phyloP scores from a whole-genome alignment of 2,329 filamentous ascomycete species.

The Pseudogymnoascus sp. region DNA sequence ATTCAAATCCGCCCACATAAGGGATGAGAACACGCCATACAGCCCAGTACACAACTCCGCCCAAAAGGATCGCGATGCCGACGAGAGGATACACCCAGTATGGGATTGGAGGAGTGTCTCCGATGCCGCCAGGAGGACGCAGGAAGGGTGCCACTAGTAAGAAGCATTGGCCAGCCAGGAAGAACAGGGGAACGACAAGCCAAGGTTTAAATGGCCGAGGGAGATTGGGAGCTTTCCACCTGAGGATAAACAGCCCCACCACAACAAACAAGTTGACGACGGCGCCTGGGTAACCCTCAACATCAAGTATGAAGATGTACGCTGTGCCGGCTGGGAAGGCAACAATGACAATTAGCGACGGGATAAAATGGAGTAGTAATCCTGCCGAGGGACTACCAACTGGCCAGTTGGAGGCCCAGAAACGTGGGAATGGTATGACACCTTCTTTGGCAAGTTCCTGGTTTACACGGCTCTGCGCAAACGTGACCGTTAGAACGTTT shows the following conservation, averaged over 20 bases:
- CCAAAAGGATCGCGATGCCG: conserved; percentile 33
- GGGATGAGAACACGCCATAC: conserved; percentile 24
- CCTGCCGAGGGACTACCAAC: conserved; percentile 23
- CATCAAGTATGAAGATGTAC: conserved; percentile 31
- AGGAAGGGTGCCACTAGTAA: conserved; percentile 37
- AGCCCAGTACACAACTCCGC: conserved; percentile 32
- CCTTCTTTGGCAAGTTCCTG: conserved; percentile 42
- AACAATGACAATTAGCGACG: conserved; percentile 49
- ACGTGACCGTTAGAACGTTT: conserved; percentile 42
- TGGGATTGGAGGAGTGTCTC: conserved; percentile 33
- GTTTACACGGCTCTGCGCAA: conserved; percentile 39
- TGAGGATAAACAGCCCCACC: conserved; percentile 28
- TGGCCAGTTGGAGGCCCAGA: conserved; percentile 26
- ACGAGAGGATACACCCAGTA: conserved; percentile 39
- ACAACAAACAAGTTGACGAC: conserved; percentile 30
- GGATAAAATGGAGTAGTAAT: conserved; percentile 51
- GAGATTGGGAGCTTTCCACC: conserved; percentile 23
- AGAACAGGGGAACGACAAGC: conserved; percentile 31
- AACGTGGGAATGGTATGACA: conserved; percentile 35
- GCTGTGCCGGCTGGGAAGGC: conserved; percentile 38
- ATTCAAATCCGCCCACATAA: conserved; percentile 15
- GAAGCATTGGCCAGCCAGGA: conserved; percentile 35
- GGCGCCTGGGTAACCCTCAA: conserved; percentile 31
- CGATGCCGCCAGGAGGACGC: conserved; percentile 34
- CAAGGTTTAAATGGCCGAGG: conserved; percentile 33